Percentiles rank a stretch among this genome's conserved stretches.
phyloP scores from a whole-genome alignment of 83 land plant species.

The Diphasiastrum complanatum region DNA sequence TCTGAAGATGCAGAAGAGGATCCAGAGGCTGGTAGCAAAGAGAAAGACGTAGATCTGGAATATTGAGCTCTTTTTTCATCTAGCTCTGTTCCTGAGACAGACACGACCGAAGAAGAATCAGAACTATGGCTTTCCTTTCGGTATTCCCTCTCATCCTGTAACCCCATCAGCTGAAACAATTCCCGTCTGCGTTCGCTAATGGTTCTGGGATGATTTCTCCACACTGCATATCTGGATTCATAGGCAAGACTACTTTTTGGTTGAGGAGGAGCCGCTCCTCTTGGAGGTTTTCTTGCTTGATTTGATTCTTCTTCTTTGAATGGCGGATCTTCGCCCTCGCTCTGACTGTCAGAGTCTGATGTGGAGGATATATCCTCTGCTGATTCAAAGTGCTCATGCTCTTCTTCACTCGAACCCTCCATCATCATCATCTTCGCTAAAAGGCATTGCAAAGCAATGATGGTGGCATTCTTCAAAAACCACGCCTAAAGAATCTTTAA shows the following conservation, averaged over 20 bases:
- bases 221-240: slow-evolving; percentile 19
- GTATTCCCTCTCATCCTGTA: slow-evolving; percentile 15
- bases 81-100: neutral
- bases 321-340: slow-evolving; percentile 7
- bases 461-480: too few species aligned
- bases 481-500: too few species aligned
- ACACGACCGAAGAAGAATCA: neutral
- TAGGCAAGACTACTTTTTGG: too few species aligned
- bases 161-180: slow-evolving; percentile 28
- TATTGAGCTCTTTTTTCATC: too few species aligned
- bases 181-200: slow-evolving; percentile 29
- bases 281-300: slow-evolving; percentile 8
- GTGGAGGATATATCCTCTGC: slow-evolving; percentile 19
- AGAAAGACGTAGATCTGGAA: too few species aligned
- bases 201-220: slow-evolving; percentile 31
- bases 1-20: too few species aligned
- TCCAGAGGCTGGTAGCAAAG: too few species aligned
- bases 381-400: slow-evolving; percentile 18
- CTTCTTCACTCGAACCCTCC: slow-evolving; percentile 10
- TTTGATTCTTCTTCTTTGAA: neutral
- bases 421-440: too few species aligned
- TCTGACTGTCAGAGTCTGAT: slow-evolving; percentile 20
- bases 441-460: too few species aligned
- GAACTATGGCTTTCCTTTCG: slow-evolving; percentile 1
- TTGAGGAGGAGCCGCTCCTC: slow-evolving; percentile 3